These are phyloP conservation scores for Vicia faba DNA, from an alignment of 306 rosid genomes.

Conservation along the genomic window DNA sequence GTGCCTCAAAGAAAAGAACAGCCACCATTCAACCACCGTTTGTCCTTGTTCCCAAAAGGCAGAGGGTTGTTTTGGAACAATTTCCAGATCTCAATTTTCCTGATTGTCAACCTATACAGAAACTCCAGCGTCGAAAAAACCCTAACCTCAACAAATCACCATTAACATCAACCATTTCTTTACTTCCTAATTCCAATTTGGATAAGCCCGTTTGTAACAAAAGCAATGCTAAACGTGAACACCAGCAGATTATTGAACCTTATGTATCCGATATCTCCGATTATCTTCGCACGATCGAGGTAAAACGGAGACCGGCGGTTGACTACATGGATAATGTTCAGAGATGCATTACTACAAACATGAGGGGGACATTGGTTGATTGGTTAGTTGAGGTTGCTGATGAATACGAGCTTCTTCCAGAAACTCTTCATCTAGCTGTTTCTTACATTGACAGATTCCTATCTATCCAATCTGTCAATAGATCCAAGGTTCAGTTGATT, in stretches of 20 bases:
- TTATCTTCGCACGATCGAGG: conserved; percentile 72
- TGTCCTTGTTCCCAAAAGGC: conserved; percentile 27
- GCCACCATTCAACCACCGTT: background rate
- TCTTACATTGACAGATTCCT: conserved; percentile 68
- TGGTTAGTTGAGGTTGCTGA: conserved; percentile 94
- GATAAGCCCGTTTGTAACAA: background rate
- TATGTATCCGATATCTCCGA: conserved; percentile 33
- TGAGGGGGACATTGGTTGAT: conserved; percentile 82
- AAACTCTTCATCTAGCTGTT: conserved; percentile 63
- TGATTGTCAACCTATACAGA: background rate
- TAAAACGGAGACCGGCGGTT: conserved; percentile 61
- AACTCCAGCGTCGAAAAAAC: conserved; percentile 27
- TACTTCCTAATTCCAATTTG: background rate
- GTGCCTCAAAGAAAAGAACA: background rate
- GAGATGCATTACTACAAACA: conserved; percentile 52
- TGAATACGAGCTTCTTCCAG: conserved; percentile 72
- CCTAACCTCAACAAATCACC: conserved; percentile 30
- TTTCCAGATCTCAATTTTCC: conserved; percentile 33
- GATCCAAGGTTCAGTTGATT: conserved; percentile 59
- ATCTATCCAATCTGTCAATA: conserved; percentile 44
- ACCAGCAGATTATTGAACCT: background rate
- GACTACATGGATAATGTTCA: conserved; percentile 64
- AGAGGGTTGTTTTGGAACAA: conserved; percentile 65
- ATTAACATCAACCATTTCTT: background rate
- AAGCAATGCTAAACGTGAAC: background rate